Evolutionary conservation across 768 basidiomycete species (phyloP).

Genomic region (Pleurotus salmoneostramineus): DNA sequence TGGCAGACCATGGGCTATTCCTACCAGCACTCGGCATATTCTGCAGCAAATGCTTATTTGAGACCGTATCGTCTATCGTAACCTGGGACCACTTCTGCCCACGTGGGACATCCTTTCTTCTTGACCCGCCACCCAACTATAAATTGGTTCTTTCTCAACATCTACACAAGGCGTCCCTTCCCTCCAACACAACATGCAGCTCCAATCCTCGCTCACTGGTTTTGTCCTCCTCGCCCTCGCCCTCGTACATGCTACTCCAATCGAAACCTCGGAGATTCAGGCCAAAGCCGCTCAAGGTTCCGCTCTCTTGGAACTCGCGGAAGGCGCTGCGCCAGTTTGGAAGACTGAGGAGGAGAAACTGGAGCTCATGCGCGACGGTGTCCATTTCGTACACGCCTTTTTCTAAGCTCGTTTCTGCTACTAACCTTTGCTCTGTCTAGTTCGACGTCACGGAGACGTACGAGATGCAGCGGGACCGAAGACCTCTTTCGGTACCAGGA

Average conservation of each 20-base stretch:
- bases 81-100: too few relatives aligned
- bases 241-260: slow-evolving; percentile 24
- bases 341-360: slow-evolving; percentile 35
- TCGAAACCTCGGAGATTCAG: slow-evolving; percentile 27
- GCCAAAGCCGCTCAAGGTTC: slow-evolving; percentile 28
- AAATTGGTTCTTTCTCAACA: too few relatives aligned
- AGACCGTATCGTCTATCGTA: too few relatives aligned
- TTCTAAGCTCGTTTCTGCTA: not conserved
- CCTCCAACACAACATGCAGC: slow-evolving; percentile 14
- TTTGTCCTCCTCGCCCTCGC: slow-evolving; percentile 18
- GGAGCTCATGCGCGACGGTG: slow-evolving; percentile 26
- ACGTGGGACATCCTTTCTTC: too few relatives aligned
- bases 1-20: too few relatives aligned
- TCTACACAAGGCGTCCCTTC: not conserved
- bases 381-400: slow-evolving; percentile 26
- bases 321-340: slow-evolving; percentile 34
- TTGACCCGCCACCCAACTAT: too few relatives aligned
- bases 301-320: slow-evolving; percentile 31
- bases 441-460: slow-evolving; percentile 40
- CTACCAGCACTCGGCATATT: too few relatives aligned
- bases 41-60: too few relatives aligned
- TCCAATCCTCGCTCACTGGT: slow-evolving; percentile 11
- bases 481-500: slow-evolving; percentile 12
- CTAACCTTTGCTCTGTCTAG: slow-evolving; percentile 12
- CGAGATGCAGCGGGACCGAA: slow-evolving; percentile 24